Evolutionary conservation across 148 eudicot species (phyloP).

Genomic region (Heliosperma pusillum): DNA sequence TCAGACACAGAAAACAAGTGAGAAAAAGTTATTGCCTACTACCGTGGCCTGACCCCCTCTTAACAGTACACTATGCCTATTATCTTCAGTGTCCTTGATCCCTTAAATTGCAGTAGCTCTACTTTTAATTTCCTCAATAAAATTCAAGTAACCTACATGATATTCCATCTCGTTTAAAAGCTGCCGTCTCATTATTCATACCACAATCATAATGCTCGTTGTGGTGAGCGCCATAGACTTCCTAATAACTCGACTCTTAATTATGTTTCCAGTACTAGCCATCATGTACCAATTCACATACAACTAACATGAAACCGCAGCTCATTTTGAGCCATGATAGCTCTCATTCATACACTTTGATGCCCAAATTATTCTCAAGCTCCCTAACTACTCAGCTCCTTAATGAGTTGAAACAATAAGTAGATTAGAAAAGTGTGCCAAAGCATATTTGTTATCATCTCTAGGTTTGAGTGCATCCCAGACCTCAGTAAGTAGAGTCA

Average conservation of each 20-base stretch:
- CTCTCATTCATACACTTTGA: neutral
- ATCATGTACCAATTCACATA: neutral
- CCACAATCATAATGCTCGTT: neutral
- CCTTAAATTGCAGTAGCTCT: constrained; percentile 8
- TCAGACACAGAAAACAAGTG: neutral
- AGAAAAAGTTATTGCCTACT: neutral
- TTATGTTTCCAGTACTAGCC: neutral
- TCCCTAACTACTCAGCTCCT: too few species aligned
- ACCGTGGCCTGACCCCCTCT: neutral
- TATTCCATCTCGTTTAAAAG: neutral
- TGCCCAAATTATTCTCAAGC: too few species aligned
- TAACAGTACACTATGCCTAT: neutral
- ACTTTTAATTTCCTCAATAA: neutral
- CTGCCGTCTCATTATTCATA: neutral
- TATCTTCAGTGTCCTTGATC: neutral
- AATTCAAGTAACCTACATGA: neutral
- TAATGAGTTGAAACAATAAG: too few species aligned
- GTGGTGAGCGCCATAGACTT: neutral
- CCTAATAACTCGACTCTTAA: neutral
- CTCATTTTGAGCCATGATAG: neutral
- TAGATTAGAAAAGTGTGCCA: neutral
- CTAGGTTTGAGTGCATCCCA: neutral
- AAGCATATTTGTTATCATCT: neutral
- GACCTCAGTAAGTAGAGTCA: neutral
- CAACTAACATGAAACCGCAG: neutral